Conservation (phyloP, 805 yeast genomes). For the Candida yuanshanica region DNA sequence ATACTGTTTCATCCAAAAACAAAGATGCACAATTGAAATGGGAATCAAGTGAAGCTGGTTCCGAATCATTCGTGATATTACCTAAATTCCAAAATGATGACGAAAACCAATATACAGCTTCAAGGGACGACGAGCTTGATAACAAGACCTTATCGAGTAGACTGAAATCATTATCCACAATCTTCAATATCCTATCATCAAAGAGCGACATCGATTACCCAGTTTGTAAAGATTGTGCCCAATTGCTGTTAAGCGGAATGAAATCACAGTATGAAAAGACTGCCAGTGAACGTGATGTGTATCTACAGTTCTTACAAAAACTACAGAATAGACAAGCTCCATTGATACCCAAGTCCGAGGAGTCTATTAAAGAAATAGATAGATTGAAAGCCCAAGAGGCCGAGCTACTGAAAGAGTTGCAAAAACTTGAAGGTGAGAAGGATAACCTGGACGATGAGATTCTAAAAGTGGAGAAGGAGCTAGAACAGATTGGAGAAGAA, state of each 20-base stretch:
- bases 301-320: constrained; percentile 65
- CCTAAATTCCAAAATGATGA: constrained; percentile 20
- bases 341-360: constrained; percentile 21
- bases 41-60: constrained; percentile 8
- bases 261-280: constrained; percentile 66
- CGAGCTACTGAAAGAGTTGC: constrained; percentile 41
- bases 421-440: constrained; percentile 37
- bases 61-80: constrained; percentile 23
- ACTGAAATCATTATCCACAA: constrained; percentile 48
- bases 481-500: constrained; percentile 40
- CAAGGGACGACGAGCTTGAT: constrained; percentile 26
- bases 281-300: constrained; percentile 72
- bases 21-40: constrained; percentile 9
- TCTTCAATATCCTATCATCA: constrained; percentile 67
- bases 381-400: constrained; percentile 33
- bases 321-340: constrained; percentile 53
- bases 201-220: constrained; percentile 82
- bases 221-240: constrained; percentile 82
- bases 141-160: constrained; percentile 40
- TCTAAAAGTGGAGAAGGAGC: constrained; percentile 38
- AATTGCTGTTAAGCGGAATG: constrained; percentile 54
- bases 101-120: constrained; percentile 21
- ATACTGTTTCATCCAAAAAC: not conserved
- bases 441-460: constrained; percentile 20
- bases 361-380: constrained; percentile 19